Conservation (phyloP, 306 rosid species). For the Prunus davidiana region DNA sequence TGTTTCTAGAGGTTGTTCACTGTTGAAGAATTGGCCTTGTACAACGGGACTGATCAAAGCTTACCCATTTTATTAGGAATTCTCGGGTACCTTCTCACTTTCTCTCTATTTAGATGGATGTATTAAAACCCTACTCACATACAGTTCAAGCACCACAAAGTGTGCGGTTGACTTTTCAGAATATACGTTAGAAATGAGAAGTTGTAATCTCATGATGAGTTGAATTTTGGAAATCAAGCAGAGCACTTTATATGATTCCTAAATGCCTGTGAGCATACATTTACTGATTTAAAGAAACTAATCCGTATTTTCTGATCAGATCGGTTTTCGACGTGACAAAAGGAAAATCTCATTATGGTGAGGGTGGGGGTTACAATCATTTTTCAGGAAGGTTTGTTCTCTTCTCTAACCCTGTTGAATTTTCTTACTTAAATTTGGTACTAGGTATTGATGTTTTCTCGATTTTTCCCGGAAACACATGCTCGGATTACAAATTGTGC, state of each 20-base stretch:
- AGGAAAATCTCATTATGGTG: conserved; percentile 91
- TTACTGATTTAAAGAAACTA: neutral
- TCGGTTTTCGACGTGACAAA: conserved; percentile 89
- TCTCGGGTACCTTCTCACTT: conserved; percentile 60
- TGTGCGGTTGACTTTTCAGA: neutral
- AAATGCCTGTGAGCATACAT: neutral
- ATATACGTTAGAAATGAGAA: neutral
- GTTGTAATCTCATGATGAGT: neutral
- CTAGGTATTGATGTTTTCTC: neutral
- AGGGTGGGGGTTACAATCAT: conserved; percentile 88
- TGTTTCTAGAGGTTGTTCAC: conserved; percentile 65
- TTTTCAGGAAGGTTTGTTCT: conserved; percentile 81
- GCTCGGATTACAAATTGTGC: neutral
- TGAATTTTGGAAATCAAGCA: neutral
- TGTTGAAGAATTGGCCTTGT: conserved; percentile 66
- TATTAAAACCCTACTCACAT: neutral
- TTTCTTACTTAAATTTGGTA: neutral
- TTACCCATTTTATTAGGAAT: conserved; percentile 80
- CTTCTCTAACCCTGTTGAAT: neutral
- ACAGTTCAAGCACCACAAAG: neutral
- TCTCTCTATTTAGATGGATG: neutral
- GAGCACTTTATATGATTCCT: neutral
- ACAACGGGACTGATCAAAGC: conserved; percentile 72
- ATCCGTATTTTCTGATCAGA: conserved; percentile 37
- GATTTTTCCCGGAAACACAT: neutral